Evolutionary conservation across 2,329 filamentous ascomycete genomes (phyloP), one percentile per base, ranked within the genome.

Genomic region (Neoarthrinium moseri): DNA sequence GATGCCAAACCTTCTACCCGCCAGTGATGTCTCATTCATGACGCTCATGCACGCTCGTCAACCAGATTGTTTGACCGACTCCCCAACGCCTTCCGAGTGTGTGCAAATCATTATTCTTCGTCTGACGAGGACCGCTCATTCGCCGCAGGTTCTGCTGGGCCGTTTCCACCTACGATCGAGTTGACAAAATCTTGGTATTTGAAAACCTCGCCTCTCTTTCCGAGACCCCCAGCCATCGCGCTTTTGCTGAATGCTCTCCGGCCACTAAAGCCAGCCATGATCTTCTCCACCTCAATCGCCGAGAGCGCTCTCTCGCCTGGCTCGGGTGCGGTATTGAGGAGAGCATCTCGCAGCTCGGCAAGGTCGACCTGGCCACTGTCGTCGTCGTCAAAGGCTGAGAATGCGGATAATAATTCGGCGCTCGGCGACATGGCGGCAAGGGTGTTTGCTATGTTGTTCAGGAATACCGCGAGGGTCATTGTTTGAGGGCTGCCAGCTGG

Each of bases 321-420:
- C 55, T 95, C 90, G 0, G 90, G 89, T 1, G 84, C 83, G 1
- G 91, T 96, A 54, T 91, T 81, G 32, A 96, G 68, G 35, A 99
- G 66, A 0, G 92, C 90, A 56, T 94, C 89, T 36, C 87, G 83
- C 51, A 99, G 69, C 65, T 96, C 90, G 0, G 72, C 78, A 17
- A 95, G 71, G 61, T 97, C 91, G 30, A 97, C 83, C 66, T 96
- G 91, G 3, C 94, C 94, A 58, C 88, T 94, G 63, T 99, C 94
- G 52, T 95, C 91, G 51, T 95, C 89, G 61, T 99, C 94, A 62
- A 97, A 97, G 0, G 94, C 94, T 2, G 90, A 90, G 56, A 99
- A 92, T 0, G 94, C 94, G 2, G 91, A 92, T 17, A 90, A 73
- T 8, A 99, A 78, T 62, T 99, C 94, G 13, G 83, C 78, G 18